These are phyloP conservation scores for Botrytis squamosa DNA, from an alignment of 2,329 filamentous ascomycete species.

Conservation along the genomic window DNA sequence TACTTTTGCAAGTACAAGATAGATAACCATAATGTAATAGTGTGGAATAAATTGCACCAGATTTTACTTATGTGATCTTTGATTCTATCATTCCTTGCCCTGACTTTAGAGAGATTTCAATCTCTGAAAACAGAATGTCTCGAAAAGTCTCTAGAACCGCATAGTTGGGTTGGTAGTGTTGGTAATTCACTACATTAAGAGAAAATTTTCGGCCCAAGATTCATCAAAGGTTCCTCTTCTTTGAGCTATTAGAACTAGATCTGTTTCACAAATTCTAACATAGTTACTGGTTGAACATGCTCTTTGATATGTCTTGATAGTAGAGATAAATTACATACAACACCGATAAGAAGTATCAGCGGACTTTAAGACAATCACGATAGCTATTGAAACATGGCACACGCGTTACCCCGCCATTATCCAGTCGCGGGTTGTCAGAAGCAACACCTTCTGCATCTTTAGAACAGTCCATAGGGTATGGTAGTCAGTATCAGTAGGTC, in stretches of 20 bases:
- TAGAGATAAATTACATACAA: neutral
- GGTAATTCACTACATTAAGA: neutral
- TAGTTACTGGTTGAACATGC: neutral
- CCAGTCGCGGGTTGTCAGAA: neutral
- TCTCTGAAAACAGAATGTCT: neutral
- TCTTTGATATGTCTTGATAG: neutral
- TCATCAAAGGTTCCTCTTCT: fast-evolving
- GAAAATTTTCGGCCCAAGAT: neutral
- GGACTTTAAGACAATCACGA: neutral
- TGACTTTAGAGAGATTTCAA: neutral
- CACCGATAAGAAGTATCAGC: neutral
- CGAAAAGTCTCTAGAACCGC: neutral
- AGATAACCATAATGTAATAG: neutral
- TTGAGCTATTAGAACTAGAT: neutral
- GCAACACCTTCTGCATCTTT: neutral
- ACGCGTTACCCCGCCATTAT: neutral
- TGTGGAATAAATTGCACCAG: neutral
- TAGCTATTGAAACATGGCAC: neutral
- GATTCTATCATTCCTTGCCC: neutral
- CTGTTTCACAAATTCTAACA: neutral
- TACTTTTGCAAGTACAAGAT: neutral
- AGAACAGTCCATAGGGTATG: fast-evolving
- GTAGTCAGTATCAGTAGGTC: neutral
- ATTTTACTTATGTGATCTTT: neutral
- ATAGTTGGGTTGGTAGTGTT: neutral